A percentile compares a stretch with the other conserved stretches of the same genome.
phyloP scores from a whole-genome alignment of 2,329 filamentous ascomycete species.

The Colletotrichum somersetense region DNA sequence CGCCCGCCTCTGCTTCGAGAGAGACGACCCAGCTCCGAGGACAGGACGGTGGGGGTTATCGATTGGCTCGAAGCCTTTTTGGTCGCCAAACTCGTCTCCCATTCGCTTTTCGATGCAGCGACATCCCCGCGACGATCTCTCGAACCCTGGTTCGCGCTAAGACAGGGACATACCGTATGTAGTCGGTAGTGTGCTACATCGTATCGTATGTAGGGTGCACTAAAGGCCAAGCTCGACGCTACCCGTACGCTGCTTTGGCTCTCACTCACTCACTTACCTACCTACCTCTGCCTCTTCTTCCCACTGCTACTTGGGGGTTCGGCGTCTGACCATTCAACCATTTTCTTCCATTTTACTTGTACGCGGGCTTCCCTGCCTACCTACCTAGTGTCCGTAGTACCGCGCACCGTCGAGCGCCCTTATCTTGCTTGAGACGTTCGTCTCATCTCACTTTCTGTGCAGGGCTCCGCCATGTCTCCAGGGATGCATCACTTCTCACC shows the following conservation, averaged over 20 bases:
- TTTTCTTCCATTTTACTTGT: neutral
- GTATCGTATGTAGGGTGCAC: neutral
- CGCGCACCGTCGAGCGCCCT: conserved; percentile 5
- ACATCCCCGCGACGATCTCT: conserved; percentile 41
- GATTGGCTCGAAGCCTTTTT: conserved; percentile 35
- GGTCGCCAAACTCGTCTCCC: conserved; percentile 26
- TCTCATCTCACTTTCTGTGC: conserved; percentile 25
- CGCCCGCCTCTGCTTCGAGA: conserved; percentile 22
- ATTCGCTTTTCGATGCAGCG: conserved; percentile 36
- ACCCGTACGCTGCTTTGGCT: conserved; percentile 10
- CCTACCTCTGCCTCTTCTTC: conserved; percentile 2
- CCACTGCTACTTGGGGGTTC: conserved; percentile 1
- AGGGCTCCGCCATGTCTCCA: conserved; percentile 11
- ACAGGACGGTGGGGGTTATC: conserved; percentile 27
- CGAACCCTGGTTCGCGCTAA: conserved; percentile 39
- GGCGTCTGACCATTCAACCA: conserved; percentile 10
- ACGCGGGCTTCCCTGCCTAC: neutral
- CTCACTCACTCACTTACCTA: neutral
- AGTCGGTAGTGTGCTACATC: neutral
- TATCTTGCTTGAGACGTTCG: conserved; percentile 35
- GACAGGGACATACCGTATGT: conserved; percentile 10
- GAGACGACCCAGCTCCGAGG: neutral
- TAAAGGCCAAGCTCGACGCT: conserved; percentile 16
- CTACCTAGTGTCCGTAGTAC: neutral
- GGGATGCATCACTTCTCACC: conserved; percentile 2